Percentiles rank a stretch among this genome's conserved stretches.
phyloP scores from a whole-genome alignment of 1,139 yeast species.

The Suhomyces wounanorum region DNA sequence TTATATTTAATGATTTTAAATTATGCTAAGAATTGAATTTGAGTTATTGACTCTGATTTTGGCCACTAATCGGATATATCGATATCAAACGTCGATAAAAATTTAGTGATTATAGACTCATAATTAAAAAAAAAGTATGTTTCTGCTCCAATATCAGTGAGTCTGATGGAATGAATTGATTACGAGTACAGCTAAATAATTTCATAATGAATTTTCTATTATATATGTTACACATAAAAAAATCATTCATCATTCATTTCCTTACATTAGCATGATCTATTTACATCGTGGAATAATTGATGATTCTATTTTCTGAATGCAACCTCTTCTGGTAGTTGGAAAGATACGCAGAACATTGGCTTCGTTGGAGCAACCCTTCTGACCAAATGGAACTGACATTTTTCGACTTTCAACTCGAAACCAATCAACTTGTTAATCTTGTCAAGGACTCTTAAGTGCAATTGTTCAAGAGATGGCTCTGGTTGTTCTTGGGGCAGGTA shows the following conservation, averaged over 20 bases:
- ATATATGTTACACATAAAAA: too few relatives aligned
- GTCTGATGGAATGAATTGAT: too few relatives aligned
- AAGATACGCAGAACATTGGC: conserved; percentile 90
- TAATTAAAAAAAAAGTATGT: too few relatives aligned
- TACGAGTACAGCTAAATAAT: too few relatives aligned
- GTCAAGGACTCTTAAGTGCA: conserved; percentile 61
- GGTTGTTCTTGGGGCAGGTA: conserved; percentile 65
- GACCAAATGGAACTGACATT: conserved; percentile 72
- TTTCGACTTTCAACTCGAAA: conserved; percentile 46
- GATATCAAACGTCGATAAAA: too few relatives aligned
- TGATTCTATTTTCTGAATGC: conserved; percentile 51
- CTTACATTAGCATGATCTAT: not conserved
- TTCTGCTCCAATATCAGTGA: too few relatives aligned
- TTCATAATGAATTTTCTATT: too few relatives aligned
- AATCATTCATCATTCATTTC: not conserved
- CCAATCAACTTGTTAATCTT: conserved; percentile 59
- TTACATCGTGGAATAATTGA: not conserved
- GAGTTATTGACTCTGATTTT: too few relatives aligned
- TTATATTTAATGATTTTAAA: too few relatives aligned
- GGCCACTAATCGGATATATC: too few relatives aligned
- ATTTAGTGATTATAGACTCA: too few relatives aligned
- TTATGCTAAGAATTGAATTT: too few relatives aligned
- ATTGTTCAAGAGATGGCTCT: conserved; percentile 65
- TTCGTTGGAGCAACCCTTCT: conserved; percentile 96
- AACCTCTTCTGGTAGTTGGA: conserved; percentile 73